Conservation (phyloP, 2,329 filamentous ascomycete species). For the Fusarium dlaminii region DNA sequence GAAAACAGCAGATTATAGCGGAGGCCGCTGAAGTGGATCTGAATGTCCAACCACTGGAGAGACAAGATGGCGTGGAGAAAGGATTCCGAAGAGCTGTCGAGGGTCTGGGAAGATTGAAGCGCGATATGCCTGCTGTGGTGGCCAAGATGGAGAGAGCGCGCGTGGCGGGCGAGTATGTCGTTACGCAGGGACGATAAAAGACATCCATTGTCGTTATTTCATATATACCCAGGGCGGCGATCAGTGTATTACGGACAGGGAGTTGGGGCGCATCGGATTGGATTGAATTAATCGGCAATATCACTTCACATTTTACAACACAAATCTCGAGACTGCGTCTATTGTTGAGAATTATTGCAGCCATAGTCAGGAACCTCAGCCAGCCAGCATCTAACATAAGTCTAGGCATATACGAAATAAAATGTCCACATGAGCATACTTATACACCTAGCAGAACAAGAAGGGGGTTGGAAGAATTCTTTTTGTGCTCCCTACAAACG, state of each 20-base stretch:
- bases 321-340: conserved; percentile 18
- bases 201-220: not conserved
- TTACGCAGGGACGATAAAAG: conserved; percentile 47
- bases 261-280: conserved; percentile 21
- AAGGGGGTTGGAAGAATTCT: not conserved
- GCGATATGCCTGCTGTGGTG: conserved; percentile 68
- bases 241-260: conserved; percentile 4
- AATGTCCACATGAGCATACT: not conserved
- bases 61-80: conserved; percentile 56
- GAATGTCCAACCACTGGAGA: conserved; percentile 51
- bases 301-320: not conserved
- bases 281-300: not conserved
- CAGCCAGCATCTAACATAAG: conserved; percentile 21
- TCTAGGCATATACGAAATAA: conserved; percentile 8
- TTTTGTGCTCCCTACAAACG: conserved; percentile 15
- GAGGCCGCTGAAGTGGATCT: conserved; percentile 40
- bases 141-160: conserved; percentile 73
- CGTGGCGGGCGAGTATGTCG: conserved; percentile 67
- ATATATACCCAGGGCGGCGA: conserved; percentile 29
- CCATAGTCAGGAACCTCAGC: conserved; percentile 22
- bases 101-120: conserved; percentile 63
- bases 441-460: not conserved
- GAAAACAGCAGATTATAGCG: conserved; percentile 27
- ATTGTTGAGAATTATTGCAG: conserved; percentile 35
- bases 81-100: conserved; percentile 59